Evolutionary conservation across 305 asterid species (phyloP).

Genomic region (Fraxinus nigra): DNA sequence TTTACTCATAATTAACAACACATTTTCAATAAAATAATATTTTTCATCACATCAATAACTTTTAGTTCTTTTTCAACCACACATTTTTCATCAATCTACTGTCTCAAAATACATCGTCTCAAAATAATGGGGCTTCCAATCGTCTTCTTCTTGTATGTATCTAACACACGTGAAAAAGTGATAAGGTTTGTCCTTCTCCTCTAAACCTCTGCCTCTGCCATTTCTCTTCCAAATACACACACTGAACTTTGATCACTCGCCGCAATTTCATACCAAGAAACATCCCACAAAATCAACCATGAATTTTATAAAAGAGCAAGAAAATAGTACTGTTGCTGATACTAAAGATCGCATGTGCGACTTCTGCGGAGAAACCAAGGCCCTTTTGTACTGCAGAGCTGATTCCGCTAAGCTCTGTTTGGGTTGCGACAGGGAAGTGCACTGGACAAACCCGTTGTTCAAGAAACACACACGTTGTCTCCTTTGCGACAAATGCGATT

Average conservation of each 20-base stretch:
- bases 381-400: slow-evolving; percentile 80
- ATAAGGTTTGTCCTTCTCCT: slow-evolving; percentile 22
- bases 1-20: too few relatives aligned
- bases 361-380: slow-evolving; percentile 63
- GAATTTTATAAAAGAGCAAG: slow-evolving; percentile 5
- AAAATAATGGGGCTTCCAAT: background rate
- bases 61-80: too few relatives aligned
- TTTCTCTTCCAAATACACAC: background rate
- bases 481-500: slow-evolving; percentile 52
- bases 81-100: too few relatives aligned
- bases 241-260: background rate
- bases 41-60: too few relatives aligned
- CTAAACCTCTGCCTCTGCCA: background rate
- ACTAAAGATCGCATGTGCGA: slow-evolving; percentile 50
- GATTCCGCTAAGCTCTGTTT: slow-evolving; percentile 89
- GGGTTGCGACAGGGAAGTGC: slow-evolving; percentile 76
- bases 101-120: too few relatives aligned
- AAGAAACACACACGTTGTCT: slow-evolving; percentile 62
- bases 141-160: background rate
- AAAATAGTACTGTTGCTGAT: background rate
- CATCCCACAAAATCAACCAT: slow-evolving; percentile 14
- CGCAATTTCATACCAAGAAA: background rate
- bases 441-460: slow-evolving; percentile 82
- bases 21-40: too few relatives aligned
- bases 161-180: slow-evolving; percentile 31